Percentiles rank a stretch among this genome's conserved stretches.
Conservation (phyloP, 2,329 filamentous ascomycete species). For the Aspergillus neotritici region DNA sequence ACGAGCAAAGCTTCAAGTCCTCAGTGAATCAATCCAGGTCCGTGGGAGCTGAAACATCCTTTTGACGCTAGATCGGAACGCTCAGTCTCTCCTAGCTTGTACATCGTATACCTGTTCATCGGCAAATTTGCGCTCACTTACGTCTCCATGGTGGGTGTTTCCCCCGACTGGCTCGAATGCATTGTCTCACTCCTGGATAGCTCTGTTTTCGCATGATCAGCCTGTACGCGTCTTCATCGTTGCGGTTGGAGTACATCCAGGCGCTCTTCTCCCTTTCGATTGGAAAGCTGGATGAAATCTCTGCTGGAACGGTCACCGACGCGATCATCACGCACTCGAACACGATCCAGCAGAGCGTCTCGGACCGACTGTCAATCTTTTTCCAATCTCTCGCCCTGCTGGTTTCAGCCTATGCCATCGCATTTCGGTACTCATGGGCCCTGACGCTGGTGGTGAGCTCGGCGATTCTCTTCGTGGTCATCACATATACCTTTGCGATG, state of each 20-base stretch:
- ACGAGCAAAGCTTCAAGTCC: constrained; percentile 45
- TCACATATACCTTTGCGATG: constrained; percentile 27
- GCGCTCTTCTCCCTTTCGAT: constrained; percentile 47
- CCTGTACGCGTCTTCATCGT: constrained; percentile 45
- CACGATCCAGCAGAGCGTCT: constrained; percentile 51
- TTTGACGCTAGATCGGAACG: too few relatives aligned
- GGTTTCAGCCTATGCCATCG: constrained; percentile 44
- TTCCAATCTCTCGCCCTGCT: constrained; percentile 40
- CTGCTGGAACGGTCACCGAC: constrained; percentile 46
- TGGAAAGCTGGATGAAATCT: constrained; percentile 45
- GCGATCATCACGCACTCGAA: constrained; percentile 50
- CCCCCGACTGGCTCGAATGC: too few relatives aligned
- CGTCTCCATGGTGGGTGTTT: too few relatives aligned
- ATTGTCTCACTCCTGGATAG: too few relatives aligned
- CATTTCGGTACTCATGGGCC: constrained; percentile 49
- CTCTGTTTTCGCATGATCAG: too few relatives aligned
- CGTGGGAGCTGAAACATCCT: constrained; percentile 29
- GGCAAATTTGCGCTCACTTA: too few relatives aligned
- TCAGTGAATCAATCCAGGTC: constrained; percentile 40
- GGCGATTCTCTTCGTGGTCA: constrained; percentile 40
- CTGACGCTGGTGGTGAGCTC: constrained; percentile 47
- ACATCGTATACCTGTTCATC: too few relatives aligned
- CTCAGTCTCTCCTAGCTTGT: too few relatives aligned
- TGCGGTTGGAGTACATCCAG: constrained; percentile 47
- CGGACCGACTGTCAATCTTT: constrained; percentile 45